Base-by-base conservation (phyloP, 306 rosid species). In the Acacia crassicarpa region DNA sequence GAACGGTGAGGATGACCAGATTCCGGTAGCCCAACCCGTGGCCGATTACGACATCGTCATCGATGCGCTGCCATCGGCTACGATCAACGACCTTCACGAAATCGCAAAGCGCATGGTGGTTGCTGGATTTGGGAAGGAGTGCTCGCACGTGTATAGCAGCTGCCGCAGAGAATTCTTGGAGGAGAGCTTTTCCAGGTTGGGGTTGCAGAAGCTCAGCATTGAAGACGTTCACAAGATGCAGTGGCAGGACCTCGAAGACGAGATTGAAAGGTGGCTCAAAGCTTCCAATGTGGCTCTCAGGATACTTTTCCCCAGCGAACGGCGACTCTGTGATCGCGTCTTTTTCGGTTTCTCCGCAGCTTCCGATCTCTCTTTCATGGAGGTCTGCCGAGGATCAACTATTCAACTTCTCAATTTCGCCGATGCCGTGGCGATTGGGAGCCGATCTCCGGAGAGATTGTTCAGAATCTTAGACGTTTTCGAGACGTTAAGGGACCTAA, bases 51-150 rank as follows among this genome's bases (percentile, higher is more conserved):
- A 89, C 75, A 77, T 91, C 78, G 70, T 91, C 62, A 88, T 91
- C 49, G 95, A 91, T 20, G 91, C 91, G 74, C 88, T 91, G 1
- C 95, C 95, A 12, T 89, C 95, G 0, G 91, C 78, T 1, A 89
- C 88, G 6, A 79, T 91, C 83, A 87, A 82, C 80, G 93, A 91
- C 33, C 93, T 91, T 54, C 93, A 89, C 61, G 91, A 91, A 76
- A 89, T 91, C 27, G 93, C 93, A 61, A 89, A 91, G 85, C 91
- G 95, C 6, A 91, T 91, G 95, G 95, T 89, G 70, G 84, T 87
- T 9, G 93, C 91, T 2, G 91, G 95, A n/a, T 91, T 86, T 61
- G 91, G 86, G 25, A 91, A 89, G 76, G 92, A 91, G 88, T 88
- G 93, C 74, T 86, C 91, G 10, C 95, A 89, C 77, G 93, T 90